Evolutionary conservation across 2,329 filamentous ascomycete genomes (phyloP), one percentile per base, ranked within the genome.

Genomic region (Colletotrichum gigasporum): DNA sequence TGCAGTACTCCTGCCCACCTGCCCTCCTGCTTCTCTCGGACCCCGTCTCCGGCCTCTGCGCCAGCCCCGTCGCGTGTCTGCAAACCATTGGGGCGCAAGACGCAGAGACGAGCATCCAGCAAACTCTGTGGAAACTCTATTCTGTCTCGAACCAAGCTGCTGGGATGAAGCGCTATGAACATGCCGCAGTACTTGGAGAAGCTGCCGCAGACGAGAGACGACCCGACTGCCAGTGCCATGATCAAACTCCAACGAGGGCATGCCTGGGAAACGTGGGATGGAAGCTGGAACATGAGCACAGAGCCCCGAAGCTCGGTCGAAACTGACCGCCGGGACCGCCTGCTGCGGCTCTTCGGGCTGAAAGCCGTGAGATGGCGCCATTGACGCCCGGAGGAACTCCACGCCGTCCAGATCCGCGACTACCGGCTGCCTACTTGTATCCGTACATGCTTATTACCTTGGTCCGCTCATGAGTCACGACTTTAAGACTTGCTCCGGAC

Each of bases 131-230:
- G n/a, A 37, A 47, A 61, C 48, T 61, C 57, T 55, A 47, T 22
- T 39, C 32, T 24, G 57, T 61, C 57, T 55, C 50, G 57, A 55
- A 30, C 57, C 57, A 61, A 55, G 41, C 57, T 61, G 50, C 57
- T 26, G 57, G 57, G 57, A 61, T 61, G 41, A 32, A 12, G 32
- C 57, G 50, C 50, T 45, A 44, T 47, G 39, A 59, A 59, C 30
- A n/a, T 54, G 39, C 48, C 45, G 47, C 57, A 26, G 18, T n/a
- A n/a, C n/a, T n/a, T n/a, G n/a, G n/a, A n/a, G n/a, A n/a, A n/a
- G 20, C 22, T 11, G 47, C 30, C 28, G 18, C 12, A 5, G 26
- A 34, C 45, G 30, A 5, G n/a, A 50, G 26, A 34, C 45, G 28
- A 34, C 12, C 7, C 45, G n/a, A 24, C 41, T n/a, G 18, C 16